Evolutionary conservation across 2,329 filamentous ascomycete genomes (phyloP), one percentile per base, ranked within the genome.

Genomic region (Pseudocercospora crystallina): DNA sequence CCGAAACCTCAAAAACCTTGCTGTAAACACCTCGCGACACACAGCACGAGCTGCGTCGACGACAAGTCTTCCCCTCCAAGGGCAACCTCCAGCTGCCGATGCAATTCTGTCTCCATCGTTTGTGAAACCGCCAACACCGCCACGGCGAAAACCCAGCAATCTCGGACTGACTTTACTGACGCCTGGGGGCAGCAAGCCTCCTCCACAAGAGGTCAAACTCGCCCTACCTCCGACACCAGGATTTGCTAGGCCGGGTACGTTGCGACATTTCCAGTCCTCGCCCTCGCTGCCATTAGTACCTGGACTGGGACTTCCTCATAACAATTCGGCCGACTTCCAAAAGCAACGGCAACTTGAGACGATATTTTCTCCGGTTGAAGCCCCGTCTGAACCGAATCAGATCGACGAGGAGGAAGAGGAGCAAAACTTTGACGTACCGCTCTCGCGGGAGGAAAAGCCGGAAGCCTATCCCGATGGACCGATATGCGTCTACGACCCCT

Each of bases 1-100:
- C n/a, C 84, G 87, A 51, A 94, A 94, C 65, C 85, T 90, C 72
- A 94, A 94, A 71, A 88, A 88, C 34, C 77, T 94, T 4, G 90
- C 87, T 1, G 87, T 94, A 39, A 87, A 91, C 58, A 82, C 83
- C 47, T 75, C 80, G 8, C 68, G 76, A 9, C 74, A 77, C 0
- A 65, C 74, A 14, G 65, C 69, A 51, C 69, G 72, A 15, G 77
- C 80, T 5, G 67, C 73, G 11, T 73, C 76, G 43, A 66, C 76
- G 12, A 76, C 78, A 47, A 63, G 83, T 79, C 47, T 64, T 8
- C 46, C 85, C 76, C 78, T 63, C 67, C 79, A 59, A 70, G 59
- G 76, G 1, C 71, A 81, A 47, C 74, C 79, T 9, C 70, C 72
- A 11, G 67, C 67, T 37, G 68, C 72, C 36, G 83, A 84, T 0